A percentile compares a stretch with the other conserved stretches of the same genome.
Conservation (phyloP, 2,329 filamentous ascomycete species). For the Ascocoryne sarcoides region DNA sequence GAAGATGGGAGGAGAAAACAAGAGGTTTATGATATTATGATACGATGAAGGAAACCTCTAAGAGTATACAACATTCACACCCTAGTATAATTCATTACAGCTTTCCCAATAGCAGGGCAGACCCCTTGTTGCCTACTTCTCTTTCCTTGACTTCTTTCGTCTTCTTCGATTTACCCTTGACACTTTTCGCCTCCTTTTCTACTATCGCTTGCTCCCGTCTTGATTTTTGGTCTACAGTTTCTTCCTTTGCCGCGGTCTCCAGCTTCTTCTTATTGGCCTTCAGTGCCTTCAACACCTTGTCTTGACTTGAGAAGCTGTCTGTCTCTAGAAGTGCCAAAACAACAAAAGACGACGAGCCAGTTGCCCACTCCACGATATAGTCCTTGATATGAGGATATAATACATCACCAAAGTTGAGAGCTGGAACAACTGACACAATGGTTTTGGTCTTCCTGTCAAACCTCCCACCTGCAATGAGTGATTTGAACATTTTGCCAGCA, state of each 20-base stretch:
- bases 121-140: constrained; percentile 52
- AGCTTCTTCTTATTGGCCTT: constrained; percentile 66
- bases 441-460: constrained; percentile 69
- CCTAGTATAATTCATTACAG: constrained; percentile 32
- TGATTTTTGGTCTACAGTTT: constrained; percentile 44
- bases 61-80: constrained; percentile 1
- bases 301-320: constrained; percentile 56
- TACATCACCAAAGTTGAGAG: constrained; percentile 69
- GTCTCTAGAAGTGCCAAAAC: constrained; percentile 74
- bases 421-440: constrained; percentile 62
- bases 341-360: constrained; percentile 76
- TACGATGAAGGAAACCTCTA: no score
- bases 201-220: constrained; percentile 37
- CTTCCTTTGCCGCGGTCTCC: constrained; percentile 55
- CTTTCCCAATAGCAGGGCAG: constrained; percentile 52
- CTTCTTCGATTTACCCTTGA: constrained; percentile 35
- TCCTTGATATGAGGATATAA: constrained; percentile 77
- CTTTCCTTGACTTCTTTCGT: constrained; percentile 31
- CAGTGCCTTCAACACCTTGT: constrained; percentile 59
- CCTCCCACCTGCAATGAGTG: constrained; percentile 78
- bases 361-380: constrained; percentile 74
- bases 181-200: constrained; percentile 31
- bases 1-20: no score
- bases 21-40: no score
- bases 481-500: constrained; percentile 81